Base-by-base conservation (phyloP, 805 yeast genomes). In the Zygotorulaspora danielsina region DNA sequence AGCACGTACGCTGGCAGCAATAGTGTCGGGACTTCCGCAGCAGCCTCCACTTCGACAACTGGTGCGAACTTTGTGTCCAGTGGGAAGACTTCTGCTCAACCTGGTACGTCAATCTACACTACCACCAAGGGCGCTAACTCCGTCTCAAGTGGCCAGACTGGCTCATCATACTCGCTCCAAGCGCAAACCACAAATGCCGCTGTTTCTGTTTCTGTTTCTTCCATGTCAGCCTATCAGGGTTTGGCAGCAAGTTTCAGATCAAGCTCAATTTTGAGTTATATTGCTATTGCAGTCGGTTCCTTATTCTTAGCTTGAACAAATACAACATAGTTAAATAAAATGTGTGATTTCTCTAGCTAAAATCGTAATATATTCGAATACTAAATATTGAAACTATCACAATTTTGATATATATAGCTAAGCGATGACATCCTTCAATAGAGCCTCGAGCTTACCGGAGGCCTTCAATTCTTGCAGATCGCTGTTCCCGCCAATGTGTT, bases 401-500 rank as follows among this genome's bases (percentile, higher is more conserved):
- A 33, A 22, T 33, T 24, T 17, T 16, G 13, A 13, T 12, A 12
- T 22, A 33, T 24, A n/a, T 22, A 33, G 19, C 9, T 34, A 42
- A 26, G 38, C 43, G 15, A 35, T 16, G n/a, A 28, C 43, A 13
- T 39, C 50, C 39, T 54, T 39, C 43, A 71, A 51, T 36, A 69
- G 39, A 8, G 38, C 51, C 42, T 72, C 76, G 57, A 86, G 75
- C 64, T 79, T 61, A 52, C 83, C 93, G 32, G 64, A 54, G 17
- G 78, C 71, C 51, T 76, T 71, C 61, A 89, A 73, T 38, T 74
- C 71, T 67, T 88, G 95, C 49, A 90, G 70, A 53, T 86, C 96
- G 27, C 89, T 81, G 75, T 88, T 86, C 46, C 98, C 98, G 45
- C 98, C 98, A 57, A 90, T 78, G 71, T 88, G 96, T 67, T 89